Evolutionary conservation across 1,139 yeast species (phyloP).

Genomic region (Taphrina populina): DNA sequence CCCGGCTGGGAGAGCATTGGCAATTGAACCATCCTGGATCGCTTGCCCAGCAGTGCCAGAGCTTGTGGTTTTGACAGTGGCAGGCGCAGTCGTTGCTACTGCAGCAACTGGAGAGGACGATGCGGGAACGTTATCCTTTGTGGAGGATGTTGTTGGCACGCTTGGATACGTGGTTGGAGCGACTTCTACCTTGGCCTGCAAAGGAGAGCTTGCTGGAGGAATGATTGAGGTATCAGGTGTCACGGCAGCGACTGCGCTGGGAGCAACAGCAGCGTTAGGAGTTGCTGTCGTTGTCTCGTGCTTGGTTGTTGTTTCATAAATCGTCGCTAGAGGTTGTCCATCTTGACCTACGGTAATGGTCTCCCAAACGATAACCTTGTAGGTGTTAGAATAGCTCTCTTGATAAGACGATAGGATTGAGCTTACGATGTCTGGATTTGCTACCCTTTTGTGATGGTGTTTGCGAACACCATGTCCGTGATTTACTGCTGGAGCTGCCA

Average conservation of each 20-base stretch:
- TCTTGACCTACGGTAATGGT: slow-evolving; percentile 21
- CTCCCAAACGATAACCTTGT: slow-evolving; percentile 25
- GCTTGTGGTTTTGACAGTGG: neutral
- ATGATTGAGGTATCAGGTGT: slow-evolving; percentile 46
- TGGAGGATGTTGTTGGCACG: neutral
- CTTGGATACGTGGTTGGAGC: neutral
- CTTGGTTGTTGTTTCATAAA: slow-evolving; percentile 1
- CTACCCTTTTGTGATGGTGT: slow-evolving; percentile 14
- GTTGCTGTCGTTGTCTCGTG: slow-evolving; percentile 16
- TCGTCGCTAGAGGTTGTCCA: slow-evolving; percentile 19
- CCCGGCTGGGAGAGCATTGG: slow-evolving; percentile 9
- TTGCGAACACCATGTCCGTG: slow-evolving; percentile 19
- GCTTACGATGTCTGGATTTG: slow-evolving; percentile 20
- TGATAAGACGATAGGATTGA: neutral
- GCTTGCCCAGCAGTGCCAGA: slow-evolving; percentile 7
- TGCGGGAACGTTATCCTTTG: neutral
- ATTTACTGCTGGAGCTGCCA: slow-evolving; percentile 25
- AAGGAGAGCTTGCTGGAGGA: neutral
- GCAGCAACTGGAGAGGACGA: slow-evolving; percentile 4
- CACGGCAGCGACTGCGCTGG: slow-evolving; percentile 50
- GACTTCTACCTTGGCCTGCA: neutral
- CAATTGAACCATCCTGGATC: slow-evolving; percentile 10
- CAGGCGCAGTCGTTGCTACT: neutral
- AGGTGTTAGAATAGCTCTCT: too few relatives aligned
- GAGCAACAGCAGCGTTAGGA: slow-evolving; percentile 46